Percentiles rank a stretch among this genome's conserved stretches.
Evolutionary conservation across 441 rosid species (phyloP).

Genomic region (Erysimum pusillum): DNA sequence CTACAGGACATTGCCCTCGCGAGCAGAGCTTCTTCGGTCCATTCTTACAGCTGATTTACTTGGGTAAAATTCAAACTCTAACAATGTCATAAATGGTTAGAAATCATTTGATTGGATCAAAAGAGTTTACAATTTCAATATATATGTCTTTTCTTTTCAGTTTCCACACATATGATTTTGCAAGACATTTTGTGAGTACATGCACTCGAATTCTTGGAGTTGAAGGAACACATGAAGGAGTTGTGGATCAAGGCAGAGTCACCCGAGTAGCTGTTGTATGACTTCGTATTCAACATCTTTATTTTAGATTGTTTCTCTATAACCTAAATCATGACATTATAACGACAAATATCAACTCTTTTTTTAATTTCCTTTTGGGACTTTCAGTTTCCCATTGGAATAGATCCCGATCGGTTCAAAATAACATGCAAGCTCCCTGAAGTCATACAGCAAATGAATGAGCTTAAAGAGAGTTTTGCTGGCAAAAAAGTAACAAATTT

Average conservation of each 20-base stretch:
- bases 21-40: constrained; percentile 90
- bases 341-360: neutral
- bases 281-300: too few relatives aligned
- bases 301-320: too few relatives aligned
- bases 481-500: constrained; percentile 49
- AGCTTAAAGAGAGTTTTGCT: constrained; percentile 84
- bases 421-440: constrained; percentile 66
- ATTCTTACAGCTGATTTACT: constrained; percentile 99
- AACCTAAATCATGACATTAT: constrained; percentile 10
- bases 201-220: constrained; percentile 99
- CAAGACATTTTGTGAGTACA: constrained; percentile 99
- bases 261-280: constrained; percentile 99
- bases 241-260: constrained; percentile 95
- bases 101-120: too few relatives aligned
- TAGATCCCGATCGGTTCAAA: constrained; percentile 84
- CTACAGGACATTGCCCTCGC: constrained; percentile 95
- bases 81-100: too few relatives aligned
- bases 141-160: constrained; percentile 56
- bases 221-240: constrained; percentile 99
- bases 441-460: constrained; percentile 77
- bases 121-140: too few relatives aligned
- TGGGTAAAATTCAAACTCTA: constrained; percentile 67
- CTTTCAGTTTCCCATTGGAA: constrained; percentile 93
- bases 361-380: constrained; percentile 17
- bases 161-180: constrained; percentile 98